Evolutionary conservation across 331 rosid species (phyloP).

Genomic region (Pyracantha coccinea): DNA sequence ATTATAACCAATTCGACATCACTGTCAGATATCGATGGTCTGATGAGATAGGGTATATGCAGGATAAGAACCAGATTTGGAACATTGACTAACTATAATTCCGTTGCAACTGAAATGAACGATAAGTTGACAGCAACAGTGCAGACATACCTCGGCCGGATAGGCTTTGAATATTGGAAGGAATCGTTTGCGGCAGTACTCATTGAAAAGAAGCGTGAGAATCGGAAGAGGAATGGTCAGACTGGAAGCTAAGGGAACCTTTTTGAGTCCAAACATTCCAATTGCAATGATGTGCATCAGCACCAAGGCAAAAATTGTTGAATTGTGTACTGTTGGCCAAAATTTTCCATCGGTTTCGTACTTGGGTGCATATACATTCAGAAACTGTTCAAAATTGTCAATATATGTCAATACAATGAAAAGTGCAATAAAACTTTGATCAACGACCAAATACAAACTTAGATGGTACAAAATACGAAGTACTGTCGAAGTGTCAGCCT

Average conservation of each 20-base stretch:
- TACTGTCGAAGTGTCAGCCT: not conserved
- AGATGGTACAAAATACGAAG: not conserved
- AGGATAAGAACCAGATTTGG: not conserved
- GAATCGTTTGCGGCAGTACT: constrained; percentile 63
- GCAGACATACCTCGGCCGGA: constrained; percentile 57
- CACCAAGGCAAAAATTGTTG: constrained; percentile 62
- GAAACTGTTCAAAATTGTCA: constrained; percentile 36
- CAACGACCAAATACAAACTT: not conserved
- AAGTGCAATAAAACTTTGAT: not conserved
- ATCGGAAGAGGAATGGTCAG: constrained; percentile 65
- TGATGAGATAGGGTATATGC: not conserved
- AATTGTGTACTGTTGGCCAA: constrained; percentile 68
- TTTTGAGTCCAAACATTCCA: constrained; percentile 72
- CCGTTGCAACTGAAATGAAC: not conserved
- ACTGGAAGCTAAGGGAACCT: constrained; percentile 52
- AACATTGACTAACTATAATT: not conserved
- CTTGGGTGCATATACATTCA: constrained; percentile 62
- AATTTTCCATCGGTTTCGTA: constrained; percentile 62
- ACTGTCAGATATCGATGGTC: not conserved
- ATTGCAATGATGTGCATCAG: constrained; percentile 80
- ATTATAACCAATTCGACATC: not conserved
- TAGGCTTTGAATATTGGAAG: constrained; percentile 44
- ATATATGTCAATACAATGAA: not conserved
- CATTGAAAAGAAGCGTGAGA: constrained; percentile 75
- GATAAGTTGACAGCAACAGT: not conserved